phyloP scores from a whole-genome alignment of 2,329 filamentous ascomycete species.

The Passalora sequoiae region DNA sequence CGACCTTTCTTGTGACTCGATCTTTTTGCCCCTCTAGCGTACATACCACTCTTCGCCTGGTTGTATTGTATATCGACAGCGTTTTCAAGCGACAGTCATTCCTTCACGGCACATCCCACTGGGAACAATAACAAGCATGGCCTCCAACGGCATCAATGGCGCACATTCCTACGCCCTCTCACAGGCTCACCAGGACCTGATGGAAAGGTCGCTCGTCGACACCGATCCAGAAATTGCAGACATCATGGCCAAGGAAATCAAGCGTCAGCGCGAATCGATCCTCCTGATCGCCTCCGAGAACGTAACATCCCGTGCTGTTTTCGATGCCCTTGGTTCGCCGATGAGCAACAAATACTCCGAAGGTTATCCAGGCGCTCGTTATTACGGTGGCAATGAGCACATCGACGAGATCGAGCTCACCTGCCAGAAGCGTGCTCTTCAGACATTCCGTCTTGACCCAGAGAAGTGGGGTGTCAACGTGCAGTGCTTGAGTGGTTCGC shows the following conservation, averaged over 20 bases:
- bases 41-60: background rate
- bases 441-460: constrained; percentile 80
- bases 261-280: constrained; percentile 97
- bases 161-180: constrained; percentile 57
- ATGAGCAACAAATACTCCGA: constrained; percentile 99
- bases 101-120: background rate
- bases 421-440: constrained; percentile 88
- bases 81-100: background rate
- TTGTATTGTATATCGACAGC: background rate
- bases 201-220: constrained; percentile 89
- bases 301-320: constrained; percentile 96
- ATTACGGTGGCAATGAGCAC: constrained; percentile 99
- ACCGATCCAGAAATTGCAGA: constrained; percentile 88
- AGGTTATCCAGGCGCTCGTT: constrained; percentile 94
- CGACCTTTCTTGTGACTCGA: background rate
- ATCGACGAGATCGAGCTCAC: constrained; percentile 94
- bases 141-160: constrained; percentile 25
- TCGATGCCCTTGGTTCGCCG: constrained; percentile 89
- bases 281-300: constrained; percentile 99
- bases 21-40: background rate
- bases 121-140: constrained; percentile 16
- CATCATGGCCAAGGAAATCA: constrained; percentile 95
- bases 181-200: constrained; percentile 67
- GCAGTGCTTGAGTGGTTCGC: constrained; percentile 79
- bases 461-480: constrained; percentile 98